Base-by-base conservation (phyloP, 2,329 filamentous ascomycete species). In the Fusarium piperis region DNA sequence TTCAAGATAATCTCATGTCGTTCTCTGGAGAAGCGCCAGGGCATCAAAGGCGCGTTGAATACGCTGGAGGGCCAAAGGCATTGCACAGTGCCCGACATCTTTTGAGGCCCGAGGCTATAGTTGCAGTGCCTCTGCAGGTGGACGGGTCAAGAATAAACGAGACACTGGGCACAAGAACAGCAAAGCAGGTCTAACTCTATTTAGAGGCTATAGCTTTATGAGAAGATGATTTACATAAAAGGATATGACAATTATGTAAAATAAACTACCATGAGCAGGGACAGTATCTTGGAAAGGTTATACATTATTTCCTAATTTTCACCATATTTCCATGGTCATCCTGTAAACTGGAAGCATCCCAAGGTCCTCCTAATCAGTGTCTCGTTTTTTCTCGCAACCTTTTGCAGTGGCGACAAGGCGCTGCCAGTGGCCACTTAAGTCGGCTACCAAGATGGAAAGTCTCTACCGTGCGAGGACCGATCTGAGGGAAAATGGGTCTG, bases 1-100 rank as follows among this genome's bases (percentile, higher is more conserved):
- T 71, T 71, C 64, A 64, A 71, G 59, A 71, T 68, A 73, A 64
- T 57, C 59, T 72, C 62, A 64, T 73, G 57, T 65, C 18, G 62
- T 20, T 26, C 26, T 67, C 55, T 67, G 59, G 53, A 59, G 48
- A 71, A 46, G 35, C 36, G 66, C 52, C 26, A 26, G 20, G 18
- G 20, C 20, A 23, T 23, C 18, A 23, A 55, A 55, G 20, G 52
- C 18, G 4, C 15, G 7, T 28, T 23, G 39, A 46, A 12, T 18
- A 20, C 51, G 51, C 18, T 30, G n/a, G 30, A 33, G 46, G 11
- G 7, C 12, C n/a, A 20, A 28, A 32, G 48, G 16, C 30, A 23
- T 35, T 20, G 23, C 52, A 55, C 55, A 58, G 57, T 51, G 57
- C 16, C 18, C 18, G 32, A 30, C 32, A 11, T 18, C 41, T 36